Percentiles rank a stretch among this genome's conserved stretches.
phyloP scores from a whole-genome alignment of 345 rosid species.

The Acer campestre region DNA sequence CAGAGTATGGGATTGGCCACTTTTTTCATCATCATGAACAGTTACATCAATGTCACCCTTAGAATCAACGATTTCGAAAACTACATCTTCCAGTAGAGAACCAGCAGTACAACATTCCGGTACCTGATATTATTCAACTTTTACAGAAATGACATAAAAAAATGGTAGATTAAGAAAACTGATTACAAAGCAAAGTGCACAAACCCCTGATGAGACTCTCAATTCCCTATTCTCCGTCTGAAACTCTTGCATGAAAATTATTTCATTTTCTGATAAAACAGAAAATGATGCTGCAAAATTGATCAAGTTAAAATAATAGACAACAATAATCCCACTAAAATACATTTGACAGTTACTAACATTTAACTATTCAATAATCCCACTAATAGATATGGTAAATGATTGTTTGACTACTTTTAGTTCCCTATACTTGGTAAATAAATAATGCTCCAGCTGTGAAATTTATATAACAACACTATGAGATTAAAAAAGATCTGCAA shows the following conservation, averaged over 20 bases:
- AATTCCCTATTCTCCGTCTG: conserved; percentile 49
- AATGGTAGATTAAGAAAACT: neutral
- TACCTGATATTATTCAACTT: conserved; percentile 32
- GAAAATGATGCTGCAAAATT: conserved; percentile 46
- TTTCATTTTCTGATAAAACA: conserved; percentile 28
- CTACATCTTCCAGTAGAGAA: conserved; percentile 43
- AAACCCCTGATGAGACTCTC: conserved; percentile 41
- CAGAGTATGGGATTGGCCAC: conserved; percentile 44
- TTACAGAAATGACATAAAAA: neutral
- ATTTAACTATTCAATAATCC: neutral
- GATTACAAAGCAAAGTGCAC: conserved; percentile 10
- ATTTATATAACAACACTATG: neutral
- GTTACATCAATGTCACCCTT: conserved; percentile 44
- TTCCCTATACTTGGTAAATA: neutral
- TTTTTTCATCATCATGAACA: conserved; percentile 50
- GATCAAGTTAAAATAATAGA: conserved; percentile 3
- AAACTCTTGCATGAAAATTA: conserved; percentile 43
- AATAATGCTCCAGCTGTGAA: neutral
- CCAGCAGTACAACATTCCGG: conserved; percentile 46
- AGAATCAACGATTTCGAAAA: conserved; percentile 48
- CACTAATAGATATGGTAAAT: neutral
- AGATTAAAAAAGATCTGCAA: neutral
- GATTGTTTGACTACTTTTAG: neutral
- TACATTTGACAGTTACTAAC: neutral
- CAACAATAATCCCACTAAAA: neutral